Evolutionary conservation across 345 rosid genomes (phyloP).

Genomic region (Eucalyptus pumila): DNA sequence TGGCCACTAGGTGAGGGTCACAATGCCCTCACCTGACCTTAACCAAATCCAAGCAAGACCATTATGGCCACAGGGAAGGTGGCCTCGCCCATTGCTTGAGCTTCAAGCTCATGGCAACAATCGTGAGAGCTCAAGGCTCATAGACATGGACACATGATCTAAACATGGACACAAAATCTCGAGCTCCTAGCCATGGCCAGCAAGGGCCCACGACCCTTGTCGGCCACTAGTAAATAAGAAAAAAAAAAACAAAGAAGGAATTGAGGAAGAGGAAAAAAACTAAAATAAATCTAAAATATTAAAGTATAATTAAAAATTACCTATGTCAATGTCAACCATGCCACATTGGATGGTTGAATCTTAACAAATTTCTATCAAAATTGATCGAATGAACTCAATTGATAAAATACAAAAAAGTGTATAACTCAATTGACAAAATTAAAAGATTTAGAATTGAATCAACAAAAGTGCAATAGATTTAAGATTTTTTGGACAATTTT

Average conservation of each 20-base stretch:
- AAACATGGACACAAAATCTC: background rate
- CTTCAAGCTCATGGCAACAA: background rate
- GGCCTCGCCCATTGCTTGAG: accelerated
- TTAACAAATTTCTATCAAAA: too few relatives aligned
- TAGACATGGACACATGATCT: background rate
- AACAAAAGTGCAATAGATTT: too few relatives aligned
- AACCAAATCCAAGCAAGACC: background rate
- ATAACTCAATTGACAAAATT: too few relatives aligned
- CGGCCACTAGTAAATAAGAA: accelerated
- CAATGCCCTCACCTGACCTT: background rate
- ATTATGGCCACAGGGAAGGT: too few relatives aligned
- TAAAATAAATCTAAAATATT: too few relatives aligned
- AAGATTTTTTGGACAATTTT: too few relatives aligned
- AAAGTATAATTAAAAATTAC: accelerated
- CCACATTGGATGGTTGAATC: too few relatives aligned
- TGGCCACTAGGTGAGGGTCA: accelerated
- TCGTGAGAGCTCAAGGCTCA: background rate
- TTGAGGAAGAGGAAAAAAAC: background rate
- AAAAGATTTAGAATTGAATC: accelerated
- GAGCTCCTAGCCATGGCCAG: background rate
- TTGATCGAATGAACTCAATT: too few relatives aligned
- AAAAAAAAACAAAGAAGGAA: background rate
- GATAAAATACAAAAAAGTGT: accelerated
- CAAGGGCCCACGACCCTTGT: accelerated
- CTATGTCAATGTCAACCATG: accelerated